A percentile compares a stretch with the other conserved stretches of the same genome.
Conservation (phyloP, 352 stramenopile species). For the Phytophthora sojae region DNA sequence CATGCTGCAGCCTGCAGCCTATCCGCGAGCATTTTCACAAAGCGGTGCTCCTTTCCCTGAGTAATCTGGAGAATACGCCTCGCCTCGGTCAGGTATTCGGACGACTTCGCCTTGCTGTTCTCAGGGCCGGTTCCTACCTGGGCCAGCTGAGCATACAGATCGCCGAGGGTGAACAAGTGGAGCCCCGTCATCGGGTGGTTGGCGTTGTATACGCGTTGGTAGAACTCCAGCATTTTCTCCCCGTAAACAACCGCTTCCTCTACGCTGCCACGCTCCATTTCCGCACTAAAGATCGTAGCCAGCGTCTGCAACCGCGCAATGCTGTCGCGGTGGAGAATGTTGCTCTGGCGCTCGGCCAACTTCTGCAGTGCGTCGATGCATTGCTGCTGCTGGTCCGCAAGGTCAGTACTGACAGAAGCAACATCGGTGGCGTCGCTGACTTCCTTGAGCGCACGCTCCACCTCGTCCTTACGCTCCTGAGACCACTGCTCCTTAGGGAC, state of each 20-base stretch:
- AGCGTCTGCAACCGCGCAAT: slow-evolving; percentile 56
- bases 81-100: slow-evolving; percentile 45
- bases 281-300: slow-evolving; percentile 60
- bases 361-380: slow-evolving; percentile 34
- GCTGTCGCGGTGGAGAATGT: slow-evolving; percentile 49
- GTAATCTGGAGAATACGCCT: slow-evolving; percentile 59
- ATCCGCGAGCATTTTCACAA: slow-evolving; percentile 52
- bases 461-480: slow-evolving; percentile 29
- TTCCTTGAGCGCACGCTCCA: slow-evolving; percentile 37
- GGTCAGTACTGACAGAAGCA: slow-evolving; percentile 4
- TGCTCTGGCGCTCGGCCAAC: slow-evolving; percentile 35
- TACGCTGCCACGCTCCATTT: slow-evolving; percentile 52
- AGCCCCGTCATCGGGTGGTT: slow-evolving; percentile 71
- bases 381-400: slow-evolving; percentile 31
- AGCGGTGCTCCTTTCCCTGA: slow-evolving; percentile 55
- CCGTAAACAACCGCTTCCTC: slow-evolving; percentile 46
- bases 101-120: slow-evolving; percentile 24
- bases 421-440: slow-evolving; percentile 22
- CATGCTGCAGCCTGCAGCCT: slow-evolving; percentile 25
- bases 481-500: slow-evolving; percentile 48
- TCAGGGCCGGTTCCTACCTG: slow-evolving; percentile 9
- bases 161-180: slow-evolving; percentile 74
- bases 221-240: slow-evolving; percentile 64
- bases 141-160: slow-evolving; percentile 46
- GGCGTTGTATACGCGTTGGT: slow-evolving; percentile 60